Percentiles rank a stretch among this genome's conserved stretches.
Conservation (phyloP, 169 alveolate genomes). For the Plasmodium sp. region DNA sequence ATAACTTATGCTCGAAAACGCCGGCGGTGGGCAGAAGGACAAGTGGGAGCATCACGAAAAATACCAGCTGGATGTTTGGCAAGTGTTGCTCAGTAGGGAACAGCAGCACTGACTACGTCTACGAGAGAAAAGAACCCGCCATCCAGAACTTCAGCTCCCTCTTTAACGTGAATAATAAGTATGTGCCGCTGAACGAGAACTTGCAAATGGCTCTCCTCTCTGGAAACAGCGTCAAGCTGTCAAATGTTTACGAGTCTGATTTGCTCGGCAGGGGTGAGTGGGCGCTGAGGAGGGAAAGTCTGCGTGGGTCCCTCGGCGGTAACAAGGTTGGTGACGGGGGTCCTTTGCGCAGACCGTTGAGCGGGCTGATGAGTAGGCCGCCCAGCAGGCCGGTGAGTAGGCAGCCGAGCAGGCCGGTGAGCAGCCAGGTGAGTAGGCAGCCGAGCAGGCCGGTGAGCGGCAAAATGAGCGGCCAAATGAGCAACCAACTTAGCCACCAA, state of each 20-base stretch:
- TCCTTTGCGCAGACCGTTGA: neutral
- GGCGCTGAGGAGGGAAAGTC: neutral
- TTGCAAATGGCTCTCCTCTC: neutral
- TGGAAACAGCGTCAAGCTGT: constrained; percentile 18
- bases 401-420: neutral
- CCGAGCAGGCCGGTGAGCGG: neutral
- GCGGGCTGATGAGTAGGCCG: neutral
- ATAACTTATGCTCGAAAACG: constrained; percentile 22
- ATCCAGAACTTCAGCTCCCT: constrained; percentile 55
- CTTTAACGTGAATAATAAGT: constrained; percentile 58
- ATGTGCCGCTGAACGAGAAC: constrained; percentile 9
- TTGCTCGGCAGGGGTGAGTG: neutral
- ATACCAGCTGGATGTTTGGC: constrained; percentile 47
- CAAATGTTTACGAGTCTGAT: constrained; percentile 59
- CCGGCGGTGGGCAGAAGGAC: neutral
- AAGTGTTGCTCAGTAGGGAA: constrained; percentile 21
- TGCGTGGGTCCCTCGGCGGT: neutral
- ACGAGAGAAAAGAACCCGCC: constrained; percentile 59
- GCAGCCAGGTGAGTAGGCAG: neutral
- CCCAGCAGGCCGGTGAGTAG: neutral
- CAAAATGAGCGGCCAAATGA: neutral
- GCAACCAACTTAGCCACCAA: neutral
- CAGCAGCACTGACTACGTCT: neutral
- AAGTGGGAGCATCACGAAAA: neutral
- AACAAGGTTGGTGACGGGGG: neutral